Percentiles rank a stretch among this genome's conserved stretches.
Evolutionary conservation across 345 rosid species (phyloP).

Genomic region (Trapa incisa): DNA sequence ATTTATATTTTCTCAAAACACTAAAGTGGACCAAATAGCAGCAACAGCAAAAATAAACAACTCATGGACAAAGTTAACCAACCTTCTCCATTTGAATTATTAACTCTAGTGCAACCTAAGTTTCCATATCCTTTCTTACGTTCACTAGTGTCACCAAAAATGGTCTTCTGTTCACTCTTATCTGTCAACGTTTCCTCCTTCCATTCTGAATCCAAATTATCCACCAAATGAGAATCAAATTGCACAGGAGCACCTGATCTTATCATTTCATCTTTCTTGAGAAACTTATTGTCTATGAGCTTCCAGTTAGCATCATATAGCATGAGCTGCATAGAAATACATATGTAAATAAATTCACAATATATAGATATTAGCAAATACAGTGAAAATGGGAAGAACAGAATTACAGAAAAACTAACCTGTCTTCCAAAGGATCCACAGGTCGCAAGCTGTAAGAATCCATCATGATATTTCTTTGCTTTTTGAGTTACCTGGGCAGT

Average conservation of each 20-base stretch:
- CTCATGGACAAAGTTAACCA: not conserved
- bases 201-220: constrained; percentile 32
- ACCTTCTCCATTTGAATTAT: constrained; percentile 22
- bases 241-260: constrained; percentile 29
- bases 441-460: constrained; percentile 24
- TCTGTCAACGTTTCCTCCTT: constrained; percentile 11
- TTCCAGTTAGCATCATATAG: constrained; percentile 39
- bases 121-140: constrained; percentile 6
- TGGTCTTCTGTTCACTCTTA: constrained; percentile 11
- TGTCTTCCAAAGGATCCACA: constrained; percentile 30
- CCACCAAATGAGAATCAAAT: constrained; percentile 37
- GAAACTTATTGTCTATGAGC: constrained; percentile 27
- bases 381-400: constrained; percentile 6
- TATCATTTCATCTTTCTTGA: constrained; percentile 39
- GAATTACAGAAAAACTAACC: constrained; percentile 16
- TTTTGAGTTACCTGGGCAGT: constrained; percentile 48
- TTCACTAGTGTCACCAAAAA: constrained; percentile 4
- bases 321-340: constrained; percentile 28
- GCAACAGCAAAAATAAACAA: not conserved
- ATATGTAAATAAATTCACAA: constrained; percentile 3
- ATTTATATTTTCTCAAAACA: not conserved
- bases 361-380: constrained; percentile 2
- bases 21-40: constrained; percentile 6
- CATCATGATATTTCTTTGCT: constrained; percentile 60
- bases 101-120: constrained; percentile 11